Base-by-base conservation (phyloP, 176 grass and related monocot species). In the Oryza glumipatula region DNA sequence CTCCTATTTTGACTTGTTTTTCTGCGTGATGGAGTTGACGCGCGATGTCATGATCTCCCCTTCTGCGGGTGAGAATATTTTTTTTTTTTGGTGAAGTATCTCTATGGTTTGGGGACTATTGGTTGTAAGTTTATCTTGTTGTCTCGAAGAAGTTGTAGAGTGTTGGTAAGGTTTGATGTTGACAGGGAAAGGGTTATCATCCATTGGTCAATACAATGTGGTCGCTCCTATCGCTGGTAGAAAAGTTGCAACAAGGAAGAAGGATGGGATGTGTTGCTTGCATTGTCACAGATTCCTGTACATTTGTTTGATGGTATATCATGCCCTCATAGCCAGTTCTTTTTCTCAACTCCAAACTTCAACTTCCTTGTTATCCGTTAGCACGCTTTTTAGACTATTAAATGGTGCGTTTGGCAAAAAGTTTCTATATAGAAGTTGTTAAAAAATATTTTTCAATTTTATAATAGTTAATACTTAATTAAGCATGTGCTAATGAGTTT, bases 21-120 rank as follows among this genome's bases (percentile, higher is more conserved):
- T n/a, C 6, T 1, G 65, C 46, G 3, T 80, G 35, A 10, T 68
- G 41, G 60, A 70, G 17, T 74, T 45, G 76, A 30, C 3, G 38
- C n/a, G 12, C 5, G 54, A 26, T 64, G 28, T 28, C 54, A n/a
- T 44, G 22, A 32, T 73, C 1, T 30, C 15, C 52, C 1, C 39
- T 64, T 73, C 15, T 4, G 24, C 56, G 12, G 12, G 10, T 60
- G 60, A 65, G 28, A 44, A 58, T 82, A 7, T 12, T 38, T 38
- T 38, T 1, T 41, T 73, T 72, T 3, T 72, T n/a, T n/a, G n/a
- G 48, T 70, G 36, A 14, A 72, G 23, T 78, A 63, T 45, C 39
- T 36, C 36, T 71, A 90, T 63, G 76, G 65, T 73, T 74, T 82
- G 38, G 35, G 51, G 5, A 44, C 49, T 4, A 52, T 15, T 52